Percentiles rank a stretch among this genome's conserved stretches.
phyloP scores from a whole-genome alignment of 805 yeast genomes.

The Schwanniomyces pseudopolymorphus region DNA sequence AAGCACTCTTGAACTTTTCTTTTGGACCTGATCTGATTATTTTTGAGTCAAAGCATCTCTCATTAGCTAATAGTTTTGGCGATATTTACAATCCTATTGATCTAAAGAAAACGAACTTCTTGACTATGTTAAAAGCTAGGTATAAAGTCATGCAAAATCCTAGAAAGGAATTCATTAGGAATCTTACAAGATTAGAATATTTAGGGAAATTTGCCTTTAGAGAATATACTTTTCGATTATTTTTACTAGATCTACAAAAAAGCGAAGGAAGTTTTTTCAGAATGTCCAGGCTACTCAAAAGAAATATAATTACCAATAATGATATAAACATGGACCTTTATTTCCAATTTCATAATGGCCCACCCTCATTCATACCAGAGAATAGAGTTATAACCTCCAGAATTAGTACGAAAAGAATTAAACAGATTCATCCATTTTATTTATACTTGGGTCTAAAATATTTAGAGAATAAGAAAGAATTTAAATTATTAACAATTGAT shows the following conservation, averaged over 20 bases:
- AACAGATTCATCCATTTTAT: conserved; percentile 6
- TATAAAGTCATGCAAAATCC: conserved; percentile 4
- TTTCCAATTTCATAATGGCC: background rate
- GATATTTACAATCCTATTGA: conserved; percentile 4
- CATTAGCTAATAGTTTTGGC: conserved; percentile 1
- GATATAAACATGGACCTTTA: background rate
- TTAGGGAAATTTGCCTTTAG: conserved; percentile 6
- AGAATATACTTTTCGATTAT: background rate
- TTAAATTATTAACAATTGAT: background rate
- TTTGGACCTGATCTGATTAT: conserved; percentile 6
- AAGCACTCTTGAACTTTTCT: conserved; percentile 1
- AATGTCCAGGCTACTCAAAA: background rate
- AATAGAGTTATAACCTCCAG: conserved; percentile 3
- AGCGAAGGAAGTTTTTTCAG: conserved; percentile 1
- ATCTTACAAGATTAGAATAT: conserved; percentile 4
- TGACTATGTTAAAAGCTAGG: conserved; percentile 1
- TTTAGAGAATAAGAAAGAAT: conserved; percentile 3
- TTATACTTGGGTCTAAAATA: conserved; percentile 8
- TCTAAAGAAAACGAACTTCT: conserved; percentile 1
- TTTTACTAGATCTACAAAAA: conserved; percentile 4
- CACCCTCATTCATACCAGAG: background rate
- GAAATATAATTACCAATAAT: background rate
- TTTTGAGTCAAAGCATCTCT: background rate
- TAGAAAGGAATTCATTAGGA: conserved; percentile 2
- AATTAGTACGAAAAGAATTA: background rate